These are phyloP conservation scores for Spathaspora girioi DNA, from an alignment of 805 yeast genomes.

Conservation along the genomic window DNA sequence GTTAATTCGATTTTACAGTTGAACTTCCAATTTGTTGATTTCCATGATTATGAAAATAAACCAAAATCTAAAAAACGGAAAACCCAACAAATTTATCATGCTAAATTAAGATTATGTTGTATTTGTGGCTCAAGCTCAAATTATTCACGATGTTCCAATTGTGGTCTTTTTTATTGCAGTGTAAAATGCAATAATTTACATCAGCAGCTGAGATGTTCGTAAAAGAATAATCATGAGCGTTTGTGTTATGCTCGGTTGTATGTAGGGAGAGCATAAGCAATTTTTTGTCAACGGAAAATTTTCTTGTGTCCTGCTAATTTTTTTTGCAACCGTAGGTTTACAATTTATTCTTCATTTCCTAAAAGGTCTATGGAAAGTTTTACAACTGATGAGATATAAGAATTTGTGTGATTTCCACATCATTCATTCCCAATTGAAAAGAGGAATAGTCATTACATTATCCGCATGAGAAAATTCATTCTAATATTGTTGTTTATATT, in stretches of 20 bases:
- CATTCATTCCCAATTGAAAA: not conserved
- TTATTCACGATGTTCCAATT: conserved; percentile 35
- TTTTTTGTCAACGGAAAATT: not conserved
- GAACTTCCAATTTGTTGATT: conserved; percentile 40
- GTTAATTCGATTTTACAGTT: conserved; percentile 39
- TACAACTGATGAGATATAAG: not conserved
- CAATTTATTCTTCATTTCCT: not conserved
- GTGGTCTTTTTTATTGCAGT: conserved; percentile 40
- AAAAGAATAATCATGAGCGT: not conserved
- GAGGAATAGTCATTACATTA: not conserved
- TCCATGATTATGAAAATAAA: conserved; percentile 11
- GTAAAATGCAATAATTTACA: conserved; percentile 38
- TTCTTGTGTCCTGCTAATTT: not conserved
- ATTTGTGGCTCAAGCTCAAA: conserved; percentile 35
- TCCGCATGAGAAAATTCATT: not conserved
- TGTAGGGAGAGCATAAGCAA: not conserved
- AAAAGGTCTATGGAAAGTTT: not conserved
- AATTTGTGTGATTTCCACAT: not conserved
- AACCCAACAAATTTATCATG: conserved; percentile 14
- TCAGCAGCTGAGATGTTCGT: conserved; percentile 37
- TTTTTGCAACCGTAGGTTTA: not conserved
- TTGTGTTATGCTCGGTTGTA: not conserved
- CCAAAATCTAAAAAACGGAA: conserved; percentile 15
- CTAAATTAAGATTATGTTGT: conserved; percentile 36
- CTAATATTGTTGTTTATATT: conserved; percentile 3